Evolutionary conservation across 2,329 filamentous ascomycete species (phyloP).

Genomic region (Thyridium curvatum): DNA sequence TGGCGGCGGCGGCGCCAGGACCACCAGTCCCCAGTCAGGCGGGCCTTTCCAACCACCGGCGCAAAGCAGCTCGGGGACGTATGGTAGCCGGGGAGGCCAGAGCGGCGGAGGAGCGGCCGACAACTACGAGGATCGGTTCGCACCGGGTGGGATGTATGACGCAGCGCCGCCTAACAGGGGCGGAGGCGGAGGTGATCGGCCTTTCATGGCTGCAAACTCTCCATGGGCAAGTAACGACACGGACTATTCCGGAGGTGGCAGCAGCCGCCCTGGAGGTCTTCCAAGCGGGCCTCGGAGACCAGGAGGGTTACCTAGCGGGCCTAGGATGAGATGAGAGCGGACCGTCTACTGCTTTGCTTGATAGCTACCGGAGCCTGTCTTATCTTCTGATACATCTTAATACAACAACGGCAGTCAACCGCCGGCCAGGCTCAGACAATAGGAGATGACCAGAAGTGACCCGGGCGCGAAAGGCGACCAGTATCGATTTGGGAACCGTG

Average conservation of each 20-base stretch:
- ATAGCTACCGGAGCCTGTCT: too few species aligned
- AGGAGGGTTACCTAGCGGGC: constrained; percentile 33
- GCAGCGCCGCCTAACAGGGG: constrained; percentile 16
- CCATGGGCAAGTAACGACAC: constrained; percentile 39
- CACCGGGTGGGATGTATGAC: constrained; percentile 38
- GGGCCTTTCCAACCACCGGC: constrained; percentile 42
- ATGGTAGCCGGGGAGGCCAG: constrained; percentile 7
- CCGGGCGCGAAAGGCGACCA: too few species aligned
- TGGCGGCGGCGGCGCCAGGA: constrained; percentile 57
- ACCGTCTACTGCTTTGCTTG: too few species aligned
- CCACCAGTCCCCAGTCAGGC: constrained; percentile 44
- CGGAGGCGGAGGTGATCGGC: constrained; percentile 26
- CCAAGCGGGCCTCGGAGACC: constrained; percentile 21
- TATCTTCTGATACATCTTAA: too few species aligned
- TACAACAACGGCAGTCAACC: too few species aligned
- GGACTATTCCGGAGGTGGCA: constrained; percentile 27
- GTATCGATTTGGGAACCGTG: too few species aligned
- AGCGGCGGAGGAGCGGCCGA: constrained; percentile 22
- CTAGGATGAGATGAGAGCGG: constrained; percentile 31
- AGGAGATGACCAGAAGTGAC: too few species aligned
- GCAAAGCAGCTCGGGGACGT: constrained; percentile 8
- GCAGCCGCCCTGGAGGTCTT: constrained; percentile 28
- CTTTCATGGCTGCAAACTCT: constrained; percentile 38
- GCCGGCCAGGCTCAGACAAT: too few species aligned
- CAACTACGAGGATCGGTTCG: constrained; percentile 39